Percentiles rank a stretch among this genome's conserved stretches.
Evolutionary conservation across 139 green algal species (phyloP).

Genomic region (Deuterostichococcus epilithicus): DNA sequence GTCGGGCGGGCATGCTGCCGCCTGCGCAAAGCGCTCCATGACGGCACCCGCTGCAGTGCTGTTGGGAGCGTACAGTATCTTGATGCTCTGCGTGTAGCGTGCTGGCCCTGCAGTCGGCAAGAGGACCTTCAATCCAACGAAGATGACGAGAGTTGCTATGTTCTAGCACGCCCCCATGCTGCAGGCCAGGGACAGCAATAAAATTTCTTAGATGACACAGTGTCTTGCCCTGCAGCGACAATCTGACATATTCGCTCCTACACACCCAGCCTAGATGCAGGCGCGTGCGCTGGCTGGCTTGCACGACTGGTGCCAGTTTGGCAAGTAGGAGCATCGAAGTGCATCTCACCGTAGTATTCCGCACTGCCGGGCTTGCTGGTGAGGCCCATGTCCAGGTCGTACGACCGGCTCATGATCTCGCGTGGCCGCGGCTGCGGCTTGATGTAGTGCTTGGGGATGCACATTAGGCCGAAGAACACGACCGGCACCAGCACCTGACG

Average conservation of each 20-base stretch:
- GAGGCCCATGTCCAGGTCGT: constrained; percentile 30
- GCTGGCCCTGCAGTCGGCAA: constrained; percentile 47
- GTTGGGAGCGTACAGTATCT: constrained; percentile 50
- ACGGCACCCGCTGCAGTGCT: constrained; percentile 24
- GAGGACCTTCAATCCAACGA: too few species aligned
- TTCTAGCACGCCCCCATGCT: too few species aligned
- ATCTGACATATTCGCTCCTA: too few species aligned
- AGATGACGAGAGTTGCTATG: too few species aligned
- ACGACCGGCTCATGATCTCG: constrained; percentile 12
- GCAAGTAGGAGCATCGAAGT: background rate
- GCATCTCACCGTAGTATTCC: background rate
- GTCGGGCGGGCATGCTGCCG: constrained; percentile 49
- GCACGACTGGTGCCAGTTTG: background rate
- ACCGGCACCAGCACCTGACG: constrained; percentile 21
- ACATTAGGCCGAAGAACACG: constrained; percentile 54
- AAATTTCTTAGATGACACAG: too few species aligned
- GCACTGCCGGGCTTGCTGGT: background rate
- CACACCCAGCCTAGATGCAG: too few species aligned
- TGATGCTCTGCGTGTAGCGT: background rate
- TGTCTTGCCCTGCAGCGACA: too few species aligned
- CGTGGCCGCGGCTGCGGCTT: constrained; percentile 37
- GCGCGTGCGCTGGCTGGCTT: too few species aligned
- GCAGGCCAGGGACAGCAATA: too few species aligned
- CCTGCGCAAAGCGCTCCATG: constrained; percentile 36
- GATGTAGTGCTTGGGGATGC: constrained; percentile 70